These are phyloP conservation scores for Candida adriatica DNA, from an alignment of 805 yeast species.

Conservation along the genomic window DNA sequence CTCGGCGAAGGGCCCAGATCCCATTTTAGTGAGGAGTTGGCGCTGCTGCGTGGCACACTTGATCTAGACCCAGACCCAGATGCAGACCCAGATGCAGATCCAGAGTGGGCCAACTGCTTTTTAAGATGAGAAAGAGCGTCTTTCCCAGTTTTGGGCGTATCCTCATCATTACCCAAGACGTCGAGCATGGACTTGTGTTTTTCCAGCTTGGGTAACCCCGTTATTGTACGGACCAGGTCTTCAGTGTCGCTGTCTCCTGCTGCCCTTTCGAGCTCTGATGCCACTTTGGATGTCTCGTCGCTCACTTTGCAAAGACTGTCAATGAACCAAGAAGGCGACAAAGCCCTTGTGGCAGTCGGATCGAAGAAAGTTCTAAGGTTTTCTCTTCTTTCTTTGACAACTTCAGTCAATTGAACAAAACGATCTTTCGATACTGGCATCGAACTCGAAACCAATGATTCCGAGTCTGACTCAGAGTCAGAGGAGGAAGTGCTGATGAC, in stretches of 20 bases:
- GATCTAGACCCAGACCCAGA: too few relatives aligned
- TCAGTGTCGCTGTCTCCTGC: constrained; percentile 30
- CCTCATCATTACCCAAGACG: constrained; percentile 10
- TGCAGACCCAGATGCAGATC: background rate
- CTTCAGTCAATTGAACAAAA: constrained; percentile 2
- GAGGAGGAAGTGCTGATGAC: background rate
- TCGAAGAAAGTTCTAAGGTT: constrained; percentile 3
- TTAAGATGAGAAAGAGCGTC: constrained; percentile 1
- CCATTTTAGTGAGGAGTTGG: constrained; percentile 1
- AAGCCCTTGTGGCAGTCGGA: background rate
- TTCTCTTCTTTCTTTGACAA: constrained; percentile 4
- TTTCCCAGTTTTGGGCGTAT: background rate
- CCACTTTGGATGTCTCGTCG: constrained; percentile 18
- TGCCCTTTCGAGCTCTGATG: constrained; percentile 22
- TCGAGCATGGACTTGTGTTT: constrained; percentile 23
- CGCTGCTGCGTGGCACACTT: background rate
- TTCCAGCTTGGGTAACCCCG: constrained; percentile 27
- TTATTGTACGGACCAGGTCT: constrained; percentile 33
- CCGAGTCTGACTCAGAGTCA: constrained; percentile 4
- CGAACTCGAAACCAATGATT: constrained; percentile 3
- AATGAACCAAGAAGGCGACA: constrained; percentile 3
- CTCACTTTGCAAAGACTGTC: constrained; percentile 16
- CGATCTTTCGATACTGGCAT: background rate
- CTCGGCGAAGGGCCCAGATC: background rate
- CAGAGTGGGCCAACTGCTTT: constrained; percentile 4